A percentile compares a stretch with the other conserved stretches of the same genome.
These are phyloP conservation scores for Strobilomyces confusus DNA, from an alignment of 768 basidiomycete species.

Conservation along the genomic window DNA sequence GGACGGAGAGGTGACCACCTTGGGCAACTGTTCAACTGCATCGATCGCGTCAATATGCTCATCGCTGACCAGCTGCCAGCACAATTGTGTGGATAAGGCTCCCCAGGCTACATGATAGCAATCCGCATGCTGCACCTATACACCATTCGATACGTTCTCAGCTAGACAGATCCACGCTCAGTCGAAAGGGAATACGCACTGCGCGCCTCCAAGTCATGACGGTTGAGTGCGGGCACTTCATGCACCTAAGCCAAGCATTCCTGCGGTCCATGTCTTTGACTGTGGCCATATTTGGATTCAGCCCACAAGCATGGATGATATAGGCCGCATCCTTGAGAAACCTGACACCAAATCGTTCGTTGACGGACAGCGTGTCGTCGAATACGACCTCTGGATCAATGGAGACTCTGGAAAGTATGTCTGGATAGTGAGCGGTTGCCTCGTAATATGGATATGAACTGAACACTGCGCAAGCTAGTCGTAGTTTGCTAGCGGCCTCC, in stretches of 20 bases:
- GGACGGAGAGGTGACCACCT: too few relatives aligned
- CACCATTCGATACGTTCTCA: background rate
- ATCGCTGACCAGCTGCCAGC: too few relatives aligned
- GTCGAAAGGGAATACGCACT: background rate
- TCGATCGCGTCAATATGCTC: too few relatives aligned
- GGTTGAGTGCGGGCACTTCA: background rate
- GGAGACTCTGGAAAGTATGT: background rate
- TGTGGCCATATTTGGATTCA: conserved; percentile 1
- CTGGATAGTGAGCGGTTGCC: background rate
- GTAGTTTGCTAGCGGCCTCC: background rate
- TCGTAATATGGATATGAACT: background rate
- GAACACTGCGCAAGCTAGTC: conserved; percentile 4
- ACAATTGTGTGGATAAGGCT: too few relatives aligned
- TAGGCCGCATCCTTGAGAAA: background rate
- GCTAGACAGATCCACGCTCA: background rate
- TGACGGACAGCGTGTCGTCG: background rate
- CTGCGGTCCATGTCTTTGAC: conserved; percentile 3
- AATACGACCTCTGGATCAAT: background rate
- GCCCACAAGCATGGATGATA: conserved; percentile 1
- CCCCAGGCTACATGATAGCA: background rate
- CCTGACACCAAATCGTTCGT: background rate
- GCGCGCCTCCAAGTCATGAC: background rate
- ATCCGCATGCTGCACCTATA: background rate
- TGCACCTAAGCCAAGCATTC: background rate
- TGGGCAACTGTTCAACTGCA: too few relatives aligned